phyloP scores from a whole-genome alignment of 768 basidiomycete species.

The Boletus sp. region DNA sequence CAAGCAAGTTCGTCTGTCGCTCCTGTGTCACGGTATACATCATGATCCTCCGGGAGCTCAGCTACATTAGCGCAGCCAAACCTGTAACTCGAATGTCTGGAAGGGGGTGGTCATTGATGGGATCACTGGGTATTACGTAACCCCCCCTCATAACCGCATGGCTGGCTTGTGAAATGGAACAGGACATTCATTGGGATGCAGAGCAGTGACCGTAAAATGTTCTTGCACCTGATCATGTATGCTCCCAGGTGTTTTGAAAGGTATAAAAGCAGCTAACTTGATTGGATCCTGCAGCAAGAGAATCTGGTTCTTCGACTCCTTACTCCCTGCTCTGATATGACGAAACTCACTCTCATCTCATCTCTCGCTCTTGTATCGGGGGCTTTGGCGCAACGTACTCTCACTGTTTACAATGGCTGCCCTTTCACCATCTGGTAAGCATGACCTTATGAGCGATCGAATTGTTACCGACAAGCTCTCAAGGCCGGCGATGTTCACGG shows the following conservation, averaged over 20 bases:
- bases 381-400: constrained; percentile 48
- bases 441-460: not conserved
- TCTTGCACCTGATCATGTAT: not conserved
- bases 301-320: not conserved
- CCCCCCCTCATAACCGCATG: too few relatives aligned
- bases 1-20: not conserved
- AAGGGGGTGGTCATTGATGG: not conserved
- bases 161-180: not conserved
- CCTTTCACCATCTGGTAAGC: constrained; percentile 66
- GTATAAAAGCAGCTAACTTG: constrained; percentile 16
- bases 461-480: not conserved
- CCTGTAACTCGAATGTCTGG: not conserved
- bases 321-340: constrained; percentile 7
- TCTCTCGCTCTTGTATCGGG: constrained; percentile 30
- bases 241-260: not conserved
- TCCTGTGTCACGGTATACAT: too few relatives aligned
- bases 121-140: not conserved
- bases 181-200: not conserved
- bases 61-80: not conserved
- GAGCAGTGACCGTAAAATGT: not conserved
- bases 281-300: not conserved
- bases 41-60: too few relatives aligned
- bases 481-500: constrained; percentile 61
- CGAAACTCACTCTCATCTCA: constrained; percentile 24
- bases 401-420: constrained; percentile 60